Evolutionary conservation across 2,329 filamentous ascomycete genomes (phyloP).

Genomic region (Rutstroemia sp.): DNA sequence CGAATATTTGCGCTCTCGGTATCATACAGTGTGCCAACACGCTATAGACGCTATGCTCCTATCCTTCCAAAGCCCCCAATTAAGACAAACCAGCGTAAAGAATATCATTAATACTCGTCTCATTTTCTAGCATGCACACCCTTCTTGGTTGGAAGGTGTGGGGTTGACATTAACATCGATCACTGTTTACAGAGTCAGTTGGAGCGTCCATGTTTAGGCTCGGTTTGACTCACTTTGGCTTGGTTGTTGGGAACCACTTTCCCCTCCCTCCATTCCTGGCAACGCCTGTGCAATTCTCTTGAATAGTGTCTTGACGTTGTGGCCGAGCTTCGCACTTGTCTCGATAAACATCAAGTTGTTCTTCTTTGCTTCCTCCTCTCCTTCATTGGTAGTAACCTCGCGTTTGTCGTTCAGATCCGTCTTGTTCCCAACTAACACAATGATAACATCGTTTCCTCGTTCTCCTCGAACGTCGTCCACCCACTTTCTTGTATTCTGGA

Average conservation of each 20-base stretch:
- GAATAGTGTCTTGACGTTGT: conserved; percentile 97
- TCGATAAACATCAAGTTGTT: conserved; percentile 99
- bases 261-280: conserved; percentile 92
- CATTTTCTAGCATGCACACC: conserved; percentile 54
- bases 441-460: conserved; percentile 96
- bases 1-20: conserved; percentile 17
- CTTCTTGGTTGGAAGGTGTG: conserved; percentile 61
- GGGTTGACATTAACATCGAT: conserved; percentile 87
- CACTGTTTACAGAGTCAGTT: conserved; percentile 46
- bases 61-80: conserved; percentile 22
- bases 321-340: conserved; percentile 93
- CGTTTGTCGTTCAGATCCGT: conserved; percentile 97
- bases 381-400: conserved; percentile 92
- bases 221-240: conserved; percentile 62
- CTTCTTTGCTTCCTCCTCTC: conserved; percentile 96
- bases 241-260: conserved; percentile 63
- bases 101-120: conserved; percentile 7
- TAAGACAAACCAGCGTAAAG: conserved; percentile 20
- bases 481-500: conserved; percentile 99
- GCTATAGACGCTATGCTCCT: conserved; percentile 28
- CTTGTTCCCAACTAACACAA: conserved; percentile 98
- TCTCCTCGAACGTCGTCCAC: conserved; percentile 97
- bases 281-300: conserved; percentile 96
- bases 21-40: conserved; percentile 29
- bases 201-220: neutral